Percentiles rank a stretch among this genome's conserved stretches.
phyloP scores from a whole-genome alignment of 139 green algal species.

The Asterochloris erici region DNA sequence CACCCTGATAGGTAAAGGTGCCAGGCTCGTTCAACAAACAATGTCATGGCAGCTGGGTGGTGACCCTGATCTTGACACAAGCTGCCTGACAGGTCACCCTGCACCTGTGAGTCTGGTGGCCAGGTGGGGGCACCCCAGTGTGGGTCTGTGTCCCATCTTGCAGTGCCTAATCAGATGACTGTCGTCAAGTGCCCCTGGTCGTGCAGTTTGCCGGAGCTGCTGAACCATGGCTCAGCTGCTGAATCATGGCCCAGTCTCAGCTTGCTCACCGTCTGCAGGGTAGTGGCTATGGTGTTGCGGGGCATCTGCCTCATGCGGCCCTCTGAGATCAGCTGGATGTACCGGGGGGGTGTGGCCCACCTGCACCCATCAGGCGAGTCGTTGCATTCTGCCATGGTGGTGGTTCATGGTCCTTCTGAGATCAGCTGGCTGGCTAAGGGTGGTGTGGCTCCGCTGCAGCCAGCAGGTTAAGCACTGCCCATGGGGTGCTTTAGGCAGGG shows the following conservation, averaged over 20 bases:
- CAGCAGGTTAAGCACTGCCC: no score
- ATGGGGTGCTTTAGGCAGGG: no score
- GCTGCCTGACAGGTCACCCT: background rate
- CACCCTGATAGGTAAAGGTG: slow-evolving; percentile 26
- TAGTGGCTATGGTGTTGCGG: slow-evolving; percentile 53
- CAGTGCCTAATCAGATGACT: no score
- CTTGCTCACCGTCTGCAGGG: slow-evolving; percentile 10
- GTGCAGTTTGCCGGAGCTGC: background rate
- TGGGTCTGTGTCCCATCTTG: no score
- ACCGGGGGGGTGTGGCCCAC: slow-evolving; percentile 34
- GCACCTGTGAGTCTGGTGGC: background rate
- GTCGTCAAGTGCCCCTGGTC: no score
- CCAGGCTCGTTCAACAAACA: background rate
- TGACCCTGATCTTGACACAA: background rate
- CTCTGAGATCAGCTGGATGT: slow-evolving; percentile 71
- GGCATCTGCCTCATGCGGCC: slow-evolving; percentile 69
- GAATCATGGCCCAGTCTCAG: background rate
- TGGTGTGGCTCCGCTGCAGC: background rate
- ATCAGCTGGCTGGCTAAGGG: background rate
- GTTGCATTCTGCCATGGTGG: background rate
- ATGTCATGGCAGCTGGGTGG: background rate
- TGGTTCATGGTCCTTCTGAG: background rate
- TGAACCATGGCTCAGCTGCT: background rate
- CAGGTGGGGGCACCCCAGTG: no score
- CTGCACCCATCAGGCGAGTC: slow-evolving; percentile 31